These are phyloP conservation scores for Thamnidium elegans DNA, from an alignment of 192 early-diverging fungal species.

Conservation along the genomic window DNA sequence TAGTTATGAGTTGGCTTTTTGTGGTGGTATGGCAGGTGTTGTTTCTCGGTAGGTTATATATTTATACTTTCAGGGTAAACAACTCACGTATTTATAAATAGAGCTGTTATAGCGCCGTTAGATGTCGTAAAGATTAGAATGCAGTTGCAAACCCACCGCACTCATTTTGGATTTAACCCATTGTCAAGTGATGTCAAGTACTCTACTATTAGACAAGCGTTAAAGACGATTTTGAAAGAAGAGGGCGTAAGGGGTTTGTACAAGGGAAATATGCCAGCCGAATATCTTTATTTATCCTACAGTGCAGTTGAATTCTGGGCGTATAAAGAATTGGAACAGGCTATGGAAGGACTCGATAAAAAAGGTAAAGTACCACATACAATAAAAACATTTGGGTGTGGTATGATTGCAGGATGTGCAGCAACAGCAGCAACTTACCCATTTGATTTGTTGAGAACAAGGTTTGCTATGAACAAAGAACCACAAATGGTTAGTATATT, in stretches of 20 bases:
- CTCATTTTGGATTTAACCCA: not conserved
- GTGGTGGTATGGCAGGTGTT: slow-evolving; percentile 56
- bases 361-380: slow-evolving; percentile 30
- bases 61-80: not conserved
- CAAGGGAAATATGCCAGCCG: slow-evolving; percentile 93
- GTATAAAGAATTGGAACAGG: slow-evolving; percentile 58
- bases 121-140: slow-evolving; percentile 94
- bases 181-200: slow-evolving; percentile 43
- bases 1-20: slow-evolving; percentile 40
- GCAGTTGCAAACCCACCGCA: slow-evolving; percentile 46
- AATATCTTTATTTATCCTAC: slow-evolving; percentile 90
- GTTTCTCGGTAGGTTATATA: slow-evolving; percentile 25
- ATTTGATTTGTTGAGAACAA: slow-evolving; percentile 92
- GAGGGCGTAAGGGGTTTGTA: slow-evolving; percentile 86
- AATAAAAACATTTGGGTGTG: slow-evolving; percentile 65
- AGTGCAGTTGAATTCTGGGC: slow-evolving; percentile 83
- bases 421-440: slow-evolving; percentile 88
- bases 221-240: slow-evolving; percentile 64
- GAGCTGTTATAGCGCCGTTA: slow-evolving; percentile 85
- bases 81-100: slow-evolving; percentile 34
- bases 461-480: slow-evolving; percentile 82
- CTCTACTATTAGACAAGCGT: slow-evolving; percentile 61
- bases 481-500: slow-evolving; percentile 39
- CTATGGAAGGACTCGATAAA: slow-evolving; percentile 34
- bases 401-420: slow-evolving; percentile 72